A percentile compares a stretch with the other conserved stretches of the same genome.
phyloP scores from a whole-genome alignment of 1,284 basidiomycete species.

The Ganoderma lucidum region DNA sequence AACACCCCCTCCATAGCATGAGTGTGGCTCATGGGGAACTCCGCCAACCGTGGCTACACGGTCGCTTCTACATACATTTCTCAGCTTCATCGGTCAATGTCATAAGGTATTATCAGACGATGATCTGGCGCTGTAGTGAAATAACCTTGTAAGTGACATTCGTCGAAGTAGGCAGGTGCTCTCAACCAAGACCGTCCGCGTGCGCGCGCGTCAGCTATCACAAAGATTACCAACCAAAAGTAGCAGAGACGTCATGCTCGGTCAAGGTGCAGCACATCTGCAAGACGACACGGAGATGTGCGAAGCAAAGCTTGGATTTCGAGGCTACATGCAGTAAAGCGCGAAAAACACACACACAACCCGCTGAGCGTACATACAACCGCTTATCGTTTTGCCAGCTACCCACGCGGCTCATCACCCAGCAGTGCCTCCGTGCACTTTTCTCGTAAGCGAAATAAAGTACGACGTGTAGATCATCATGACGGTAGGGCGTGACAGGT shows the following conservation, averaged over 20 bases:
- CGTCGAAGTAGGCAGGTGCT: too few relatives aligned
- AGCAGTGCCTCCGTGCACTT: conserved; percentile 34
- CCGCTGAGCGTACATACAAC: conserved; percentile 34
- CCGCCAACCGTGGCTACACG: too few relatives aligned
- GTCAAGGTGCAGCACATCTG: not conserved
- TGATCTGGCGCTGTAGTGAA: too few relatives aligned
- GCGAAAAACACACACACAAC: conserved; percentile 33
- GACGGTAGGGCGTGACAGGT: conserved; percentile 10
- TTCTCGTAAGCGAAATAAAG: conserved; percentile 30
- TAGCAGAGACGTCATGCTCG: not conserved
- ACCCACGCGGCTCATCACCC: conserved; percentile 22
- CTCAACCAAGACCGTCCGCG: too few relatives aligned
- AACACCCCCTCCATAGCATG: not conserved
- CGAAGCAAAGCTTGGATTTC: conserved; percentile 38
- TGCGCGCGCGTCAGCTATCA: too few relatives aligned
- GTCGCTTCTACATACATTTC: too few relatives aligned
- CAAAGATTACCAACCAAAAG: too few relatives aligned
- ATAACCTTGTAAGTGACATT: too few relatives aligned
- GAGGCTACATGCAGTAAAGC: conserved; percentile 37
- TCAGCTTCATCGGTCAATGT: too few relatives aligned
- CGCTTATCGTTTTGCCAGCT: conserved; percentile 24
- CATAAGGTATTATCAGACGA: too few relatives aligned
- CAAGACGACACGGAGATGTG: conserved; percentile 10
- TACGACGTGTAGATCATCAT: conserved; percentile 14
- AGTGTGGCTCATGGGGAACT: not conserved